phyloP scores from a whole-genome alignment of 768 basidiomycete species.

The Sarcomyxa edulis region DNA sequence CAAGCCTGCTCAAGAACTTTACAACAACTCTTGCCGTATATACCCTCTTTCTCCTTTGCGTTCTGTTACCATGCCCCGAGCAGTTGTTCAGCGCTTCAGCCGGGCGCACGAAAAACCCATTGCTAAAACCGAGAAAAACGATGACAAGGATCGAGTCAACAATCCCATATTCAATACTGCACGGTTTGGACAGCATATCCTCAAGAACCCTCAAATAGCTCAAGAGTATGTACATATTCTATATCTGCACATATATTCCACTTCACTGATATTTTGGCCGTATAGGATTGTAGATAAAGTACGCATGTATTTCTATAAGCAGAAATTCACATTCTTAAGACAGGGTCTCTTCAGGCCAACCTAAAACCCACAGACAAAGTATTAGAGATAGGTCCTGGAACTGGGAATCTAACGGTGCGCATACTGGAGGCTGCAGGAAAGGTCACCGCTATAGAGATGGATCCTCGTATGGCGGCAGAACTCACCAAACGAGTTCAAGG shows the following conservation, averaged over 20 bases:
- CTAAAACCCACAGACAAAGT: conserved; percentile 93
- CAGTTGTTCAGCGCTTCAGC: conserved; percentile 69
- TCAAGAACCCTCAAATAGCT: conserved; percentile 89
- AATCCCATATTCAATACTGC: conserved; percentile 95
- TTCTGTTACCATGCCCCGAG: conserved; percentile 62
- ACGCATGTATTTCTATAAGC: not conserved
- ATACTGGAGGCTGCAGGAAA: conserved; percentile 92
- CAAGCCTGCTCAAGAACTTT: too few species aligned
- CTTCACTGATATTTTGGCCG: conserved; percentile 12
- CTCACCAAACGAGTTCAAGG: conserved; percentile 96
- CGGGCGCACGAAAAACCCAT: conserved; percentile 61
- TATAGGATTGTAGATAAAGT: conserved; percentile 62
- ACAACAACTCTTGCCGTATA: too few species aligned
- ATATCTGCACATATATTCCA: conserved; percentile 1
- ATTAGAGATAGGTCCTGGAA: conserved; percentile 96
- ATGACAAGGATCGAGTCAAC: conserved; percentile 45
- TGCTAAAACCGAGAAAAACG: conserved; percentile 41
- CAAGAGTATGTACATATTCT: conserved; percentile 60
- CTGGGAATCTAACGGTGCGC: conserved; percentile 91
- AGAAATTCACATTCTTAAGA: not conserved
- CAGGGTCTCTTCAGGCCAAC: conserved; percentile 56
- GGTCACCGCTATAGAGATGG: conserved; percentile 94
- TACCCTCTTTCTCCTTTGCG: too few species aligned
- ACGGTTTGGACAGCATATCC: conserved; percentile 94
- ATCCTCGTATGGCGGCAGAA: conserved; percentile 98